Evolutionary conservation across 306 rosid species (phyloP).

Genomic region (Quercus alba): DNA sequence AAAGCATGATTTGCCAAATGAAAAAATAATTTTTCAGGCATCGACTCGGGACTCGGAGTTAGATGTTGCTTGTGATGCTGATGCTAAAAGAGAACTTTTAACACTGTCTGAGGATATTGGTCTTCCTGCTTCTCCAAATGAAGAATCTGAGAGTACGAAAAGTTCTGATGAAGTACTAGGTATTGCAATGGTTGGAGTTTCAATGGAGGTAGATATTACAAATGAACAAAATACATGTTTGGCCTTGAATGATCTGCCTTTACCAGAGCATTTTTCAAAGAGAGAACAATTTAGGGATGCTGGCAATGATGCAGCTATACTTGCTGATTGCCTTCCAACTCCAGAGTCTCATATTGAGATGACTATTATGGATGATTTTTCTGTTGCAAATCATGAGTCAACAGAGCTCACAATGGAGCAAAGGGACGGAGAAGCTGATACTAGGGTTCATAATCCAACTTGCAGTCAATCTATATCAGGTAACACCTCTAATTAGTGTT

Average conservation of each 20-base stretch:
- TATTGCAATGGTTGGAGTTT: conserved; percentile 21
- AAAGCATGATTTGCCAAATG: conserved; percentile 18
- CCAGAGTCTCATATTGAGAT: conserved; percentile 19
- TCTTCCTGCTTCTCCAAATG: conserved; percentile 15
- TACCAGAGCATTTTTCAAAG: conserved; percentile 22
- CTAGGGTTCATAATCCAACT: conserved; percentile 18
- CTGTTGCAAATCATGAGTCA: conserved; percentile 13
- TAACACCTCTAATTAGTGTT: conserved; percentile 10
- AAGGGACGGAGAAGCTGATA: conserved; percentile 26
- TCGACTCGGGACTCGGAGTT: conserved; percentile 13
- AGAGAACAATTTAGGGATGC: conserved; percentile 20
- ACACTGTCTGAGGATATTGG: conserved; percentile 17
- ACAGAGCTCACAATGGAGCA: conserved; percentile 39
- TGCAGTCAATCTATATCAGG: conserved; percentile 42
- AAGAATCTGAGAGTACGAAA: conserved; percentile 19
- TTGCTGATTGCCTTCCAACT: conserved; percentile 28
- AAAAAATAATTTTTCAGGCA: conserved; percentile 9
- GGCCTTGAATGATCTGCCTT: conserved; percentile 13
- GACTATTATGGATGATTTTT: conserved; percentile 22
- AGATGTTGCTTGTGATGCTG: conserved; percentile 18
- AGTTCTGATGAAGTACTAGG: conserved; percentile 23
- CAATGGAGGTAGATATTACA: conserved; percentile 27
- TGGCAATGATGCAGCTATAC: conserved; percentile 26
- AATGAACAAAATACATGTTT: conserved; percentile 16
- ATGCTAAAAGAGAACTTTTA: conserved; percentile 24